Conservation (phyloP, 1,139 yeast genomes). For the Suhomyces bolitotheri region DNA sequence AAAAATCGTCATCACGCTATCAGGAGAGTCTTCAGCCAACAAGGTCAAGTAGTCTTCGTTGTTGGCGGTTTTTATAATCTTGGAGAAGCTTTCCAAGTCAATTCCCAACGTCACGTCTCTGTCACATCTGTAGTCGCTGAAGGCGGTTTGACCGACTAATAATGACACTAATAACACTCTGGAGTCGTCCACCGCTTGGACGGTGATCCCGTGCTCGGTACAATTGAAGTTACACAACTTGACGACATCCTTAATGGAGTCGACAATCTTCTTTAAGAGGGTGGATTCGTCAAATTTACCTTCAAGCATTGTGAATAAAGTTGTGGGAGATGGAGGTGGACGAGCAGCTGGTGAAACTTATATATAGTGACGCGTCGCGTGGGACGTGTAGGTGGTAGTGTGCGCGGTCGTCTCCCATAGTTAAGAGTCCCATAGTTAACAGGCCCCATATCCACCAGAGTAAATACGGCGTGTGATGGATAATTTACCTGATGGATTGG, state of each 20-base stretch:
- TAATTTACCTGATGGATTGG: no score
- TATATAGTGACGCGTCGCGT: constrained; percentile 10
- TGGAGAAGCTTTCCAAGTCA: constrained; percentile 81
- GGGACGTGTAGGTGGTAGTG: no score
- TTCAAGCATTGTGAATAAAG: constrained; percentile 68
- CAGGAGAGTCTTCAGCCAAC: constrained; percentile 91
- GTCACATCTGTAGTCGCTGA: constrained; percentile 92
- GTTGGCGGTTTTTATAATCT: constrained; percentile 88
- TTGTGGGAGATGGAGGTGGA: constrained; percentile 1
- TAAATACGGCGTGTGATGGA: no score
- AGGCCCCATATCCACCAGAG: no score
- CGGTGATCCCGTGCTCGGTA: constrained; percentile 89
- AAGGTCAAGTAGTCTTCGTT: constrained; percentile 85
- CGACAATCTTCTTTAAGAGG: constrained; percentile 86
- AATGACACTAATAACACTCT: constrained; percentile 91
- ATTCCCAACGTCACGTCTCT: constrained; percentile 90
- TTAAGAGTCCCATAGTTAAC: no score
- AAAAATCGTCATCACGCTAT: constrained; percentile 74
- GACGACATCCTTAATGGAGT: constrained; percentile 90
- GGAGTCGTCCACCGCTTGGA: constrained; percentile 97
- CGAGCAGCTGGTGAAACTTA: constrained; percentile 3
- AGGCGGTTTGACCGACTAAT: constrained; percentile 87
- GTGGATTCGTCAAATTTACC: constrained; percentile 95
- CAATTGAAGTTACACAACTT: constrained; percentile 95
- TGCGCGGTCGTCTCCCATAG: no score